Conservation (phyloP, 495 filamentous ascomycete species). For the Aspergillus cavernicola region DNA sequence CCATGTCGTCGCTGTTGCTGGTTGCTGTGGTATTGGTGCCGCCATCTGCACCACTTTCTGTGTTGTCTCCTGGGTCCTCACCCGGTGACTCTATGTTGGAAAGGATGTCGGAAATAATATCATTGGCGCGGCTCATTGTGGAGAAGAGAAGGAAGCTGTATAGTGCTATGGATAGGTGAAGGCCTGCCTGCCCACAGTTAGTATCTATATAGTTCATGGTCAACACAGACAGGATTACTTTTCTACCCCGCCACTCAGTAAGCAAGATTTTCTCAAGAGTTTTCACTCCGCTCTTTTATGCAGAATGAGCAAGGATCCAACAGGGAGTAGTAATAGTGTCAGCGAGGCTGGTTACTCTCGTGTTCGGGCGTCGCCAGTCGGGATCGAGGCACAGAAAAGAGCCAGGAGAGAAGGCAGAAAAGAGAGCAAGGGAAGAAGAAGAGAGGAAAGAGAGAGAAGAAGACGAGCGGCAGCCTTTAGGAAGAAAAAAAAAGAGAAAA, state of each 20-base stretch:
- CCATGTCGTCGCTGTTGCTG: no score
- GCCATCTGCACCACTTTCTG: no score
- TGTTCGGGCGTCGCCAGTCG: conserved; percentile 1
- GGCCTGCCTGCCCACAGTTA: not conserved
- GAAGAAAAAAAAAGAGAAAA: conserved; percentile 5
- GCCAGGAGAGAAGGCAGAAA: conserved; percentile 1
- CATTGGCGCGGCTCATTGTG: not conserved
- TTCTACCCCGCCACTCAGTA: not conserved
- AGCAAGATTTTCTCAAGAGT: not conserved
- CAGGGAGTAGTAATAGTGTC: not conserved
- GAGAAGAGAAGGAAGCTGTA: no score
- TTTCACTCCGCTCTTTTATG: conserved; percentile 3
- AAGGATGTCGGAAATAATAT: no score
- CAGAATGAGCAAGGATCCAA: not conserved
- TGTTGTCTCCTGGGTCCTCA: no score
- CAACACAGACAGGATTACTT: not conserved
- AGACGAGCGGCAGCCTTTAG: conserved; percentile 8
- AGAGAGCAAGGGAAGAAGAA: conserved; percentile 16
- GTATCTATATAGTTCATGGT: not conserved
- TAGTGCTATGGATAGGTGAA: no score
- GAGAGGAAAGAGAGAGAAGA: conserved; percentile 6
- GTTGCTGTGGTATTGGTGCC: no score
- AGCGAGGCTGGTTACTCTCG: not conserved
- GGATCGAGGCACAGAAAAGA: not conserved
- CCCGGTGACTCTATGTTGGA: no score